Percentiles rank a stretch among this genome's conserved stretches.
phyloP scores from a whole-genome alignment of 2,329 filamentous ascomycete genomes.

The Fusarium sp. region DNA sequence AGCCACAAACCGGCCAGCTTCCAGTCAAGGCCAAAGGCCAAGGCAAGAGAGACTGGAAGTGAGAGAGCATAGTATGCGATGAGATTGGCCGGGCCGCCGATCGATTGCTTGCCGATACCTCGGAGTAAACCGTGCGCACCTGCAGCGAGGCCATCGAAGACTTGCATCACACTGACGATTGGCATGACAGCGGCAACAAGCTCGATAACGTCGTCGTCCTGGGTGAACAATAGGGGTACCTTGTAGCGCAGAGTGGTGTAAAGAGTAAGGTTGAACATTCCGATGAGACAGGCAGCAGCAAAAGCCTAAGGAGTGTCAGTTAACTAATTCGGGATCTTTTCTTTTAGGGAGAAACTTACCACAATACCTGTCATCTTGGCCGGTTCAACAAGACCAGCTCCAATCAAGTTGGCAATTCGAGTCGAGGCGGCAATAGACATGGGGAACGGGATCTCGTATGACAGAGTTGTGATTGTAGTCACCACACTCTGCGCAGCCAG shows the following conservation, averaged over 20 bases:
- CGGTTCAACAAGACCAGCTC: conserved; percentile 82
- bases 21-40: conserved; percentile 82
- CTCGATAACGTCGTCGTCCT: conserved; percentile 75
- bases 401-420: conserved; percentile 90
- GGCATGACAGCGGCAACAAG: conserved; percentile 79
- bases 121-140: conserved; percentile 87
- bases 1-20: conserved; percentile 84
- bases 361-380: conserved; percentile 86
- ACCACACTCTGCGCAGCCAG: conserved; percentile 91
- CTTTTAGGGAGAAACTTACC: conserved; percentile 54
- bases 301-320: conserved; percentile 61
- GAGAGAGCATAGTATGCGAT: conserved; percentile 89
- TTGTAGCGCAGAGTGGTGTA: conserved; percentile 76
- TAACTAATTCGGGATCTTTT: not conserved
- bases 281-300: conserved; percentile 74
- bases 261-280: conserved; percentile 80
- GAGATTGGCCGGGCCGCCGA: conserved; percentile 90
- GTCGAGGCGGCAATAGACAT: conserved; percentile 90
- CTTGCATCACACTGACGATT: conserved; percentile 86
- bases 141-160: conserved; percentile 84
- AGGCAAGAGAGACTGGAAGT: conserved; percentile 83
- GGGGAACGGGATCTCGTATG: conserved; percentile 93
- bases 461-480: conserved; percentile 80
- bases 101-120: conserved; percentile 87
- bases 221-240: conserved; percentile 84